Evolutionary conservation across 495 filamentous ascomycete genomes (phyloP), one percentile per base, ranked within the genome.

Genomic region (Chaetomium tenue): DNA sequence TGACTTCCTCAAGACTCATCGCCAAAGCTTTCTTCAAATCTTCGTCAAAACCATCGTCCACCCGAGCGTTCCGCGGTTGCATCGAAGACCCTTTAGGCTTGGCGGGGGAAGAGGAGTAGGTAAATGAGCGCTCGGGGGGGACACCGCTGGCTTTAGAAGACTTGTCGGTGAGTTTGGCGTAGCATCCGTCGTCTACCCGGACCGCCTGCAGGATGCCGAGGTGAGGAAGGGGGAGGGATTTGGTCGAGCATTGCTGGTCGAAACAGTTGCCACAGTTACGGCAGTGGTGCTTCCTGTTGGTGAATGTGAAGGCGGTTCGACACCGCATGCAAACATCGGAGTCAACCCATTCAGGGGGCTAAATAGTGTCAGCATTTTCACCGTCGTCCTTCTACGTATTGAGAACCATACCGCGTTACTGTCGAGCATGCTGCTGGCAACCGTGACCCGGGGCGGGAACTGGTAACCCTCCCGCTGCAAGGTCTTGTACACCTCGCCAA

Each of bases 271-370:
- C 94, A 70, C 94, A 98, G 71, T 98, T 98, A 51, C 94, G 86
- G 70, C 94, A 98, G 75, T 98, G 94, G 70, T 98, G 94, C 69
- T 97, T 98, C 70, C 94, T 86, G 74, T 98, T 98, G 63, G 92
- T 98, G 72, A 98, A 98, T 40, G 91, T 97, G 71, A 98, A 98
- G 7, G 92, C 75, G 25, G 93, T 97, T 63, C 94, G 86, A 70
- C 94, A 98, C 74, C 94, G 87, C 94, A 98, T 97, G 71, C 94
- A 98, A 26, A 98, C 94, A 69, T 98, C 94, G 2, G 93, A 97
- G 75, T 98, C 95, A 37, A 88, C 88, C 94, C 94, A 98, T 75
- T 98, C 94, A 5, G 94, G 94, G 4, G 94, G 94, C 93, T 97
- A 67, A 55, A 28, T 22, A 58, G n/a, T 50, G 58, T 65, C 42